Evolutionary conservation across 2,329 filamentous ascomycete species (phyloP).

Genomic region (Stromatinia cepivora): DNA sequence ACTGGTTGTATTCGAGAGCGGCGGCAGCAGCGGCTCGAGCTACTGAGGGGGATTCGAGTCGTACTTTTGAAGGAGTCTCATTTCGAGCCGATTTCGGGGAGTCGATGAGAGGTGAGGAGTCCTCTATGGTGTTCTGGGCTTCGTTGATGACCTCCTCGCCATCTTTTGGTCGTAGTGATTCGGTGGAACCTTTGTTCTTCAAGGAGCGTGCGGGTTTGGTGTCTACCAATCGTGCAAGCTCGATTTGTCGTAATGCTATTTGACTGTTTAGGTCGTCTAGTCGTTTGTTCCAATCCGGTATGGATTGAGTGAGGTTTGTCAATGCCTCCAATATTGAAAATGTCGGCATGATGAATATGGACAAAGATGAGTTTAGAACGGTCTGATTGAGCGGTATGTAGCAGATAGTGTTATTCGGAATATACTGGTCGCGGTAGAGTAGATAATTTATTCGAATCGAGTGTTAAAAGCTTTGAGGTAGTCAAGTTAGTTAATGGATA

Average conservation of each 20-base stretch:
- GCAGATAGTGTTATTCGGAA: not conserved
- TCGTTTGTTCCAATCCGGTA: conserved; percentile 60
- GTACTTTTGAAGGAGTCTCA: conserved; percentile 9
- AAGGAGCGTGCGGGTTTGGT: conserved; percentile 42
- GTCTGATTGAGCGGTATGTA: not conserved
- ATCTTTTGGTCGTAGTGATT: conserved; percentile 41
- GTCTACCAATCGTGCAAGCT: conserved; percentile 53
- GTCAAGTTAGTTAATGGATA: not conserved
- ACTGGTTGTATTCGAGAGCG: conserved; percentile 24
- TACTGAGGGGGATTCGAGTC: conserved; percentile 29
- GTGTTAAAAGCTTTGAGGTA: conserved; percentile 6
- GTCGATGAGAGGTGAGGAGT: conserved; percentile 26
- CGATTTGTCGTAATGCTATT: conserved; percentile 61
- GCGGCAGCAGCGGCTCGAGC: conserved; percentile 27
- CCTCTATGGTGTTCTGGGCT: conserved; percentile 26
- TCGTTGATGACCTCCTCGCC: conserved; percentile 29
- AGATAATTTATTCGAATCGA: not conserved
- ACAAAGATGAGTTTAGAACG: not conserved
- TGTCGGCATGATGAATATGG: conserved; percentile 25
- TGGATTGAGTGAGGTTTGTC: conserved; percentile 53
- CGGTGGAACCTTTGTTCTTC: conserved; percentile 41
- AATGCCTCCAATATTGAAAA: conserved; percentile 53
- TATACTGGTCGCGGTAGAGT: not conserved
- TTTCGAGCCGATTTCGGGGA: conserved; percentile 29
- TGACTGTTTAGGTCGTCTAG: conserved; percentile 61